phyloP scores from a whole-genome alignment of 2,329 filamentous ascomycete genomes.

The Pseudogymnoascus sp. region DNA sequence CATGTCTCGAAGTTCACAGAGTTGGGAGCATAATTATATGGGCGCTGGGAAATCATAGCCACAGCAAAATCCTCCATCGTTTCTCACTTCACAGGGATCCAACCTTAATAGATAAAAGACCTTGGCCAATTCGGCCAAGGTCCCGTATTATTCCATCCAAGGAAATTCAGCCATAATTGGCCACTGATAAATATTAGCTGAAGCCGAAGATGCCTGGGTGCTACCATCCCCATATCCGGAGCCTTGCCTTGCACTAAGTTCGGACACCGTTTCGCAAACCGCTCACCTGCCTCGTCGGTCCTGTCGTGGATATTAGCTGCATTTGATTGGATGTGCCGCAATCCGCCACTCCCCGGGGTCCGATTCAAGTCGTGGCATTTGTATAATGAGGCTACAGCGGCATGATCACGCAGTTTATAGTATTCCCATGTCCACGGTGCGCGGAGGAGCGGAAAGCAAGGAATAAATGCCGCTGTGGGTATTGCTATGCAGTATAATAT shows the following conservation, averaged over 20 bases:
- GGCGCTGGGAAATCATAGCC: neutral
- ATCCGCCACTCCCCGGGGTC: neutral
- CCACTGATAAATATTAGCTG: constrained; percentile 1
- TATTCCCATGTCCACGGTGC: neutral
- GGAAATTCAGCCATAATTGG: constrained; percentile 1
- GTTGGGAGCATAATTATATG: neutral
- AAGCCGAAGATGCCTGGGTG: neutral
- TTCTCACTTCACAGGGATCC: neutral
- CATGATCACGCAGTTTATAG: neutral
- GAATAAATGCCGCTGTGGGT: too few relatives aligned
- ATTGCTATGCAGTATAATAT: neutral
- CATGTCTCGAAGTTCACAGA: too few relatives aligned
- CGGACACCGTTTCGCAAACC: constrained; percentile 2
- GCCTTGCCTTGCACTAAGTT: neutral
- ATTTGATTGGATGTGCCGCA: neutral
- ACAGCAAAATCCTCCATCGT: neutral
- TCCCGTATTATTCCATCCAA: neutral
- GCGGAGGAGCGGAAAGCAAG: neutral
- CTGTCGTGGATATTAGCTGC: neutral
- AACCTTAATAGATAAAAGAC: neutral
- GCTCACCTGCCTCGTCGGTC: neutral
- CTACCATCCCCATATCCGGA: neutral
- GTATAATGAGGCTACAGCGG: neutral
- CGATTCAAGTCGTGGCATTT: neutral
- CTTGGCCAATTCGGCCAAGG: neutral